A percentile compares a stretch with the other conserved stretches of the same genome.
These are phyloP conservation scores for Syncephalastrum monosporum DNA, from an alignment of 371 early-diverging fungal genomes.

Conservation along the genomic window DNA sequence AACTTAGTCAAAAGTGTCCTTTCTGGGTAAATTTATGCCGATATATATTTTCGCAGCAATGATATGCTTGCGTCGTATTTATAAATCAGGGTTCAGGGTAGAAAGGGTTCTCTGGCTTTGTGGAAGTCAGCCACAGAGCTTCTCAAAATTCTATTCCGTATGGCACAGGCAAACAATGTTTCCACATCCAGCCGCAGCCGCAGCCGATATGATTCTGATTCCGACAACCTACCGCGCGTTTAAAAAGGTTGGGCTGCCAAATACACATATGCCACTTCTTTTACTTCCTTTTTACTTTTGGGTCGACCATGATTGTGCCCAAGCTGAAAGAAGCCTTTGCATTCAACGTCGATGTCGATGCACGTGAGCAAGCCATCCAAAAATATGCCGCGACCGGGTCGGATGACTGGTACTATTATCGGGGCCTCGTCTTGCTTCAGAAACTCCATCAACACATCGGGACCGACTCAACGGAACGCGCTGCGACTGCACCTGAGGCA, in stretches of 20 bases:
- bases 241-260: neutral
- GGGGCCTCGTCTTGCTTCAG: slow-evolving; percentile 37
- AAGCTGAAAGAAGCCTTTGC: slow-evolving; percentile 21
- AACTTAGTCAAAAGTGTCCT: no score
- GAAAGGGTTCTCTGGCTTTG: no score
- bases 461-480: slow-evolving; percentile 16
- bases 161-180: neutral
- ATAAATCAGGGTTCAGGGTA: no score
- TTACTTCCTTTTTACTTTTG: slow-evolving; percentile 3
- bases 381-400: slow-evolving; percentile 23
- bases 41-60: no score
- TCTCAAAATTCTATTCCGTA: no score
- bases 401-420: slow-evolving; percentile 35
- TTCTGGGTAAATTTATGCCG: no score
- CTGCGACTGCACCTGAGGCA: slow-evolving; percentile 20
- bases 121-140: no score
- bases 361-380: slow-evolving; percentile 13
- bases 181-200: neutral
- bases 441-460: slow-evolving; percentile 18
- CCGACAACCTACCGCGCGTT: no score
- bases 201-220: neutral
- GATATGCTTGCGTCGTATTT: no score
- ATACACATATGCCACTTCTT: neutral
- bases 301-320: slow-evolving; percentile 10
- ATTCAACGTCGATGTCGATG: slow-evolving; percentile 12